Conservation (phyloP, 2,329 filamentous ascomycete genomes). For the Cadophora luteo-olivacea region DNA sequence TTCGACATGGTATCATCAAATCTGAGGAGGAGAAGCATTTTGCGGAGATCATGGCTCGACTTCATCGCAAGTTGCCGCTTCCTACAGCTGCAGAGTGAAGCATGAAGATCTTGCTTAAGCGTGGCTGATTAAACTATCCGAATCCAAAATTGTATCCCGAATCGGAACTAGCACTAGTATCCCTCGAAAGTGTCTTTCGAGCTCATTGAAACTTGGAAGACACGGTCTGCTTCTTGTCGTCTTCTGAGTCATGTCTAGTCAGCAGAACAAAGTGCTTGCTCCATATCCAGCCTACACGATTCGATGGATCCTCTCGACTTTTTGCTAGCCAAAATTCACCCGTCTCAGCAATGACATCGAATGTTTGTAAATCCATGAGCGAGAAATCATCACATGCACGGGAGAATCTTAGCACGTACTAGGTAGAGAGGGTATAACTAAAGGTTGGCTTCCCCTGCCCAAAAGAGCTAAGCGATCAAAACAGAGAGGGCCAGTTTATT, state of each 20-base stretch:
- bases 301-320: constrained; percentile 86
- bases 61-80: constrained; percentile 48
- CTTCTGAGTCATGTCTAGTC: constrained; percentile 28
- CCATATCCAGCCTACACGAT: constrained; percentile 94
- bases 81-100: constrained; percentile 17
- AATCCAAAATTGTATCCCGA: background rate
- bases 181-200: background rate
- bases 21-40: constrained; percentile 75
- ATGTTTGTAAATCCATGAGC: background rate
- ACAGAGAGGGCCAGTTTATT: too few species aligned
- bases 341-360: constrained; percentile 87
- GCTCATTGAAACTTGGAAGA: background rate
- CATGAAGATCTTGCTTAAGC: background rate
- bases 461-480: too few species aligned
- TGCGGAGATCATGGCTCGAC: constrained; percentile 64
- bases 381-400: background rate
- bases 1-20: constrained; percentile 77
- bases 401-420: background rate
- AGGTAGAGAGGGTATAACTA: too few species aligned
- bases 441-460: too few species aligned
- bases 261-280: constrained; percentile 87
- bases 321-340: constrained; percentile 95
- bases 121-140: background rate
- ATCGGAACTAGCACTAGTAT: background rate
- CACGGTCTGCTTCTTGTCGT: background rate